Conservation (phyloP, 352 stramenopile species). For the Phytophthora colocasiae region DNA sequence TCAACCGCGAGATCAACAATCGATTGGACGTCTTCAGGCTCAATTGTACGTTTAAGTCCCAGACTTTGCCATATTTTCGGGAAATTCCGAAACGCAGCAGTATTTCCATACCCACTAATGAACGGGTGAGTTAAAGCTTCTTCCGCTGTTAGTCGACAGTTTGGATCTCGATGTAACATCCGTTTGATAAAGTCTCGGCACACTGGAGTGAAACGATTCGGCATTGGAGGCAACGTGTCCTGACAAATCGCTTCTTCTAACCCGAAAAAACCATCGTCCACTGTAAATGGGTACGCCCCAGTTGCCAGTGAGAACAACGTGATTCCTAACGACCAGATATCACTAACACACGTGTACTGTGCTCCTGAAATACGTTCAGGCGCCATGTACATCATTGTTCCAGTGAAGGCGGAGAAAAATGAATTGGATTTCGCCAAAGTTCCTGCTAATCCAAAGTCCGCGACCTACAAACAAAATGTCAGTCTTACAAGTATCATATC, state of each 20-base stretch:
- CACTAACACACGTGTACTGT: conserved; percentile 84
- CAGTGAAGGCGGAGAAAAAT: conserved; percentile 88
- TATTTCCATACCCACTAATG: conserved; percentile 56
- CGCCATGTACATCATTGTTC: conserved; percentile 96
- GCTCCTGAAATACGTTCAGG: conserved; percentile 92
- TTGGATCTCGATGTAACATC: conserved; percentile 91
- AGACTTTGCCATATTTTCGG: conserved; percentile 48
- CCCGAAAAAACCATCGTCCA: conserved; percentile 60
- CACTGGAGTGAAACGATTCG: conserved; percentile 80
- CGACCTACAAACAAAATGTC: conserved; percentile 46
- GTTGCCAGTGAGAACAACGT: conserved; percentile 74
- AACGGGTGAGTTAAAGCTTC: conserved; percentile 93
- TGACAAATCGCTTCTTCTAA: conserved; percentile 86
- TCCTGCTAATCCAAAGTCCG: conserved; percentile 82
- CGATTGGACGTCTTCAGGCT: conserved; percentile 29
- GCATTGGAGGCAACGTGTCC: conserved; percentile 74
- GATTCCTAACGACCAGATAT: conserved; percentile 84
- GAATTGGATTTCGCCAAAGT: conserved; percentile 80
- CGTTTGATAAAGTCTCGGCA: conserved; percentile 95
- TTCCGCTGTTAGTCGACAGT: conserved; percentile 77
- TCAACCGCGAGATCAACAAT: conserved; percentile 49
- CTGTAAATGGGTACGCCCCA: conserved; percentile 69
- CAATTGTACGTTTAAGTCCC: conserved; percentile 31
- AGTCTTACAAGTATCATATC: conserved; percentile 2
- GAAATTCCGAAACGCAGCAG: conserved; percentile 43